Evolutionary conservation across 768 basidiomycete species (phyloP).

Genomic region (Russula olivacea): DNA sequence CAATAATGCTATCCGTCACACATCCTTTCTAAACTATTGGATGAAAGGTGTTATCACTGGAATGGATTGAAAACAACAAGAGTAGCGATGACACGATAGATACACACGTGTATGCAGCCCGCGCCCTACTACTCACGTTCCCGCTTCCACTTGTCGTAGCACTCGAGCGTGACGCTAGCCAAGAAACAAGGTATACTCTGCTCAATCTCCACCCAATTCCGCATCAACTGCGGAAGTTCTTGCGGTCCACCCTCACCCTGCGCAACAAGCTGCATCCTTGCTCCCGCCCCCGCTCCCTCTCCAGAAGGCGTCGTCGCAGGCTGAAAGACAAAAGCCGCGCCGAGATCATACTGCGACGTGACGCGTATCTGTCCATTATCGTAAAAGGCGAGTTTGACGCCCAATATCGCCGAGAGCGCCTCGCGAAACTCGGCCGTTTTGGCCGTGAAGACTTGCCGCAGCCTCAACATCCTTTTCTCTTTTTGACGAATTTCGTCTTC

Average conservation of each 20-base stretch:
- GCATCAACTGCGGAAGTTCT: conserved; percentile 68
- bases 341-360: conserved; percentile 85
- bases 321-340: conserved; percentile 83
- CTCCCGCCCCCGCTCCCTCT: conserved; percentile 29
- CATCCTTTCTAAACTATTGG: background rate
- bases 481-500: conserved; percentile 63
- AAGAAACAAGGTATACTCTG: conserved; percentile 86
- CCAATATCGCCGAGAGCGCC: conserved; percentile 82
- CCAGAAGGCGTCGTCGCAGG: conserved; percentile 33
- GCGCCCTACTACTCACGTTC: conserved; percentile 7
- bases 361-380: conserved; percentile 86
- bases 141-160: conserved; percentile 70
- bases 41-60: too few relatives aligned
- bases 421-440: conserved; percentile 91
- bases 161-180: conserved; percentile 82
- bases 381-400: conserved; percentile 87
- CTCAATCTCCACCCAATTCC: conserved; percentile 81
- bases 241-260: conserved; percentile 71
- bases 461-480: conserved; percentile 70
- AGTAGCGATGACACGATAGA: background rate
- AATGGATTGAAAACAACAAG: too few relatives aligned
- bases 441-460: conserved; percentile 81
- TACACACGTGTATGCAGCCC: background rate
- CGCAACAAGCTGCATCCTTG: conserved; percentile 66
- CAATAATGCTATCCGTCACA: background rate